Base-by-base conservation (phyloP, 352 stramenopile species). In the Phytophthora fragariae region DNA sequence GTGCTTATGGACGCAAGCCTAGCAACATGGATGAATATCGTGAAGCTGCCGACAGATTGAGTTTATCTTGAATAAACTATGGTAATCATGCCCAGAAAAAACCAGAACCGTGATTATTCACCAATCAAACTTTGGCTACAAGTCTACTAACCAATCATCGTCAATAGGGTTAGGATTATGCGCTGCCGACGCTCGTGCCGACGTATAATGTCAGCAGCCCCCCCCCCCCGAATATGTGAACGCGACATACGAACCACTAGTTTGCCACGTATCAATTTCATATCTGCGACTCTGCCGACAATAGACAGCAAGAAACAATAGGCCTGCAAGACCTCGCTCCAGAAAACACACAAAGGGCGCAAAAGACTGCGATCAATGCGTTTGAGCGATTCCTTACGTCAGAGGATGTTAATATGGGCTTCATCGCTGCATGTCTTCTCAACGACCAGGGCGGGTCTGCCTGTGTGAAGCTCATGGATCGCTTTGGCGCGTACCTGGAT, bases 381-480 rank as follows among this genome's bases (percentile, higher is more conserved):
- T 75, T 75, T 24, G 54, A 72, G 5, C 21, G 73, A 7, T 80
- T 77, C 37, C 33, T 77, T 0, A 9, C 55, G 21, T 24, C 39
- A 1, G 73, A 77, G 53, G 65, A 72, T 53, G 61, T 65, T 1
- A 37, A 46, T 15, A 52, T 80, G 46, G 57, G 39, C 1, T 81
- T 75, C 52, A 73, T 76, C 19, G 7, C 53, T 2, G 4, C 57
- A 5, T 58, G 2, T 10, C 57, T 73, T 3, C 52, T 73, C 5
- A 19, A 27, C 1, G 49, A 75, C 52, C 2, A 21, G 10, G 21
- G 56, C 4, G 41, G 39, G 0, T 55, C 60, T 15, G 54, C 29
- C 44, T 66, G 65, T 57, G 35, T 73, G 17, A 76, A 66, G 53
- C 33, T 76, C 6, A 62, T 73, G 58, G 53, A 70, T 29, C 57